Conservation (phyloP, 2,329 filamentous ascomycete genomes). For the Epichloe coenophiala region DNA sequence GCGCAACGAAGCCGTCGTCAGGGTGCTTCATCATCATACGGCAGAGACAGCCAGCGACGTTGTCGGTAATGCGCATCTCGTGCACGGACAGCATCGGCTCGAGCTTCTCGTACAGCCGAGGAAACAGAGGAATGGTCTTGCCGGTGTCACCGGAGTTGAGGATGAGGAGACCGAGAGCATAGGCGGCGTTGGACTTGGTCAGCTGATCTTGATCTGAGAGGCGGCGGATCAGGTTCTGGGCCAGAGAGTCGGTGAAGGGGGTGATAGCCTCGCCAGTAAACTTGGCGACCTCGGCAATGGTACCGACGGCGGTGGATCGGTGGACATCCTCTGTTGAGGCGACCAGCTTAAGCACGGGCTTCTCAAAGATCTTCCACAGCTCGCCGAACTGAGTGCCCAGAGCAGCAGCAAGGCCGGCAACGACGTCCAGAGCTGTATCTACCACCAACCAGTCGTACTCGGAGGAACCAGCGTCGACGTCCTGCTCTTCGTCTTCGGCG, state of each 20-base stretch:
- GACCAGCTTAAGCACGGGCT: constrained; percentile 77
- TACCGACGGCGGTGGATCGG: constrained; percentile 79
- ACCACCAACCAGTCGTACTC: constrained; percentile 97
- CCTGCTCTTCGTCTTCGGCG: constrained; percentile 62
- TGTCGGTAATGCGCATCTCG: constrained; percentile 76
- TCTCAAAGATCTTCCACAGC: constrained; percentile 93
- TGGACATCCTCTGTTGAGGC: constrained; percentile 77
- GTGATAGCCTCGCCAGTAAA: constrained; percentile 74
- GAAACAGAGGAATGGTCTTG: constrained; percentile 62
- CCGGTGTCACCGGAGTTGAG: constrained; percentile 60
- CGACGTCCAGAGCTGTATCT: constrained; percentile 83
- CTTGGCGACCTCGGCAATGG: constrained; percentile 79
- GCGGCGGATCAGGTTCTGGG: constrained; percentile 73
- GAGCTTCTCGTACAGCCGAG: constrained; percentile 68
- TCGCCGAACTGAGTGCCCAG: constrained; percentile 71
- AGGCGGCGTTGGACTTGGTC: constrained; percentile 90
- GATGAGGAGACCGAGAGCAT: constrained; percentile 75
- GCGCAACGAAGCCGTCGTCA: constrained; percentile 64
- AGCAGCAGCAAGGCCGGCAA: constrained; percentile 71
- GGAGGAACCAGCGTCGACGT: constrained; percentile 63
- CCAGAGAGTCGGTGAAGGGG: constrained; percentile 61
- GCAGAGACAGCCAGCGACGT: constrained; percentile 79
- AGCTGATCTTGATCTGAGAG: constrained; percentile 81
- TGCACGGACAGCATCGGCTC: constrained; percentile 70
- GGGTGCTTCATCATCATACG: constrained; percentile 86